A percentile compares a stretch with the other conserved stretches of the same genome.
Evolutionary conservation across 2,329 filamentous ascomycete genomes (phyloP).

Genomic region (Scedosporium dehoogii): DNA sequence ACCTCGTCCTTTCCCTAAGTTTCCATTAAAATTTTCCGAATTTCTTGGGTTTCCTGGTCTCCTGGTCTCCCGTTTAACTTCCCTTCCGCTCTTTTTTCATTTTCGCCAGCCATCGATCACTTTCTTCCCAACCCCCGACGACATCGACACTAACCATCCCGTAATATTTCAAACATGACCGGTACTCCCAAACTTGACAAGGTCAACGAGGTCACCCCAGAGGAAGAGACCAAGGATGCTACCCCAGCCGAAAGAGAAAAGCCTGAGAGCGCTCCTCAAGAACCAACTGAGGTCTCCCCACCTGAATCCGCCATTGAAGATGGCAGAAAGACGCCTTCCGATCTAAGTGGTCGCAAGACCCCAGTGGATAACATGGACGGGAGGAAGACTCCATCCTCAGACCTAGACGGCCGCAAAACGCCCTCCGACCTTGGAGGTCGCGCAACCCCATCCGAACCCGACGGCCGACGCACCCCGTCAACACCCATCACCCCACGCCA

Average conservation of each 20-base stretch:
- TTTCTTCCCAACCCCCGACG: not conserved
- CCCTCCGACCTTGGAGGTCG: not conserved
- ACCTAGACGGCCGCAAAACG: not conserved
- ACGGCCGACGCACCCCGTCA: not conserved
- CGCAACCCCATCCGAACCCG: conserved; percentile 1
- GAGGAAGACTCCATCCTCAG: not conserved
- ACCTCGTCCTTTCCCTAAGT: not conserved
- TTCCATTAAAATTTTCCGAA: not conserved
- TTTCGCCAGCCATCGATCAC: no score
- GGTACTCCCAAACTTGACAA: not conserved
- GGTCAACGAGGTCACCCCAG: not conserved
- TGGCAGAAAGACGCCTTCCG: not conserved
- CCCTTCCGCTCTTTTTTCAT: not conserved
- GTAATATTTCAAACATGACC: not conserved
- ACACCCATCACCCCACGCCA: not conserved
- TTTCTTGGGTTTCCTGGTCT: not conserved
- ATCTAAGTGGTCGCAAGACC: not conserved
- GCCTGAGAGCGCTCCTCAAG: not conserved
- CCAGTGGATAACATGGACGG: not conserved
- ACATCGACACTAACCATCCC: not conserved
- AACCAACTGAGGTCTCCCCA: not conserved
- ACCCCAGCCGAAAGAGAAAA: not conserved
- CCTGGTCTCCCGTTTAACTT: not conserved
- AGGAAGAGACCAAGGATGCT: not conserved
- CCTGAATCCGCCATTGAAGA: not conserved